Base-by-base conservation (phyloP, 352 stramenopile genomes). In the Phytophthora citrophthora region DNA sequence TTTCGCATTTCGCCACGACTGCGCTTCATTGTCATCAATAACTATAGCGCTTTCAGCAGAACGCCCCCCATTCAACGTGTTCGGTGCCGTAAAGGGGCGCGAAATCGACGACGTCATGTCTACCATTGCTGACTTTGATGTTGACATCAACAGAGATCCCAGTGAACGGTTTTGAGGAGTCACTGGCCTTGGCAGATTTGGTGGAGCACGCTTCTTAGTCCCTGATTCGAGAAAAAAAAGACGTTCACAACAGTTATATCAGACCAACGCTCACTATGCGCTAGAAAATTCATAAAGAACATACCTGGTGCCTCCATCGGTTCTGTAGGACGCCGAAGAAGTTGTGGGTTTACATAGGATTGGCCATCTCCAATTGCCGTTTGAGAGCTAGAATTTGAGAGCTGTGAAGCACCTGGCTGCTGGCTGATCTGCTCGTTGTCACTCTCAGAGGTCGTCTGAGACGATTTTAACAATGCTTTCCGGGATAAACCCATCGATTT, bases 341-440 rank as follows among this genome's bases (percentile, higher is more conserved):
- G 65, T 11, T 81, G 64, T 16, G 86, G 86, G 38, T 94, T 84
- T 16, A 95, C 81, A 49, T 93, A 95, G 1, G 85, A 91, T 56
- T 95, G 87, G 0, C 87, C 87, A 63, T 91, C 87, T 12, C 84
- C 87, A 49, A 95, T 95, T 16, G 73, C 79, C 9, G 69, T 72
- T 53, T 72, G 68, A 34, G 55, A 74, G 34, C 9, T 57, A 11
- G 43, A 59, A 1, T 13, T n/a, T 34, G 27, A 61, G 41, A 61
- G 20, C 7, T 61, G 53, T 40, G 57, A 49, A n/a, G 48, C 24
- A 43, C 26, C 61, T 23, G 34, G 32, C 27, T 54, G 58, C 24
- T 61, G 43, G 36, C 54, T 68, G 27, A 29, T 27, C 34, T 62
- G 45, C 12, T 71, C 57, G n/a, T n/a, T 54, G 48, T 68, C 66